These are phyloP conservation scores for Berkeleyomyces basicola DNA, from an alignment of 2,329 filamentous ascomycete species.

Conservation along the genomic window DNA sequence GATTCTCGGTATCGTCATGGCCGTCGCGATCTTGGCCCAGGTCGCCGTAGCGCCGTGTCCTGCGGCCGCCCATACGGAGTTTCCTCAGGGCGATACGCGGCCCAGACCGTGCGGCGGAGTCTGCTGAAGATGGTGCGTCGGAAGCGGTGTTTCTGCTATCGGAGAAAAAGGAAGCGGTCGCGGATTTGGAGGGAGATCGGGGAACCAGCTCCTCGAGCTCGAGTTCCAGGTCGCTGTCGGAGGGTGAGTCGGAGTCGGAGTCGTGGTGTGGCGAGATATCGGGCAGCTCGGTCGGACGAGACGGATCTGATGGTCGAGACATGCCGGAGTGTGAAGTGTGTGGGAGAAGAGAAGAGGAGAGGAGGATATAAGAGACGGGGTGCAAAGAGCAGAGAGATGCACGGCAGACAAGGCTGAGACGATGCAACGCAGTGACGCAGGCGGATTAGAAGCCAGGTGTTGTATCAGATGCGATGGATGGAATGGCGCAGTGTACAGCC, in stretches of 20 bases:
- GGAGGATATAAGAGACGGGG: background rate
- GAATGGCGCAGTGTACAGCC: background rate
- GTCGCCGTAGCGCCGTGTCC: slow-evolving; percentile 41
- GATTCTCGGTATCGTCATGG: slow-evolving; percentile 38
- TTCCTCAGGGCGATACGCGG: slow-evolving; percentile 54
- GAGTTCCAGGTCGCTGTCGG: slow-evolving; percentile 50
- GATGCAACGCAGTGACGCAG: background rate
- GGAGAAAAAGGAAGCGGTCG: slow-evolving; percentile 19
- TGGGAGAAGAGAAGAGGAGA: background rate
- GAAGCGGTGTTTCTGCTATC: slow-evolving; percentile 18
- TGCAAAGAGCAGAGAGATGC: background rate
- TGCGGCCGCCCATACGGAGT: slow-evolving; percentile 47
- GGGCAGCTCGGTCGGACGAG: slow-evolving; percentile 40
- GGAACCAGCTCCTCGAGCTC: slow-evolving; percentile 70
- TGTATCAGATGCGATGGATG: background rate
- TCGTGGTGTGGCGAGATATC: slow-evolving; percentile 31
- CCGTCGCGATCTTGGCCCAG: slow-evolving; percentile 39
- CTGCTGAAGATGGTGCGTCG: slow-evolving; percentile 15
- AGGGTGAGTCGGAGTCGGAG: slow-evolving; percentile 1
- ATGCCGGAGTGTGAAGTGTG: slow-evolving; percentile 25
- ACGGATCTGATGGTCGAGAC: slow-evolving; percentile 34
- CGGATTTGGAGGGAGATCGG: slow-evolving; percentile 18
- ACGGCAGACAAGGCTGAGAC: background rate
- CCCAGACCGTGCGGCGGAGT: slow-evolving; percentile 11
- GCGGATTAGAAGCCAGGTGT: background rate